These are phyloP conservation scores for Prunus mongolica DNA, from an alignment of 306 rosid genomes.

Conservation along the genomic window DNA sequence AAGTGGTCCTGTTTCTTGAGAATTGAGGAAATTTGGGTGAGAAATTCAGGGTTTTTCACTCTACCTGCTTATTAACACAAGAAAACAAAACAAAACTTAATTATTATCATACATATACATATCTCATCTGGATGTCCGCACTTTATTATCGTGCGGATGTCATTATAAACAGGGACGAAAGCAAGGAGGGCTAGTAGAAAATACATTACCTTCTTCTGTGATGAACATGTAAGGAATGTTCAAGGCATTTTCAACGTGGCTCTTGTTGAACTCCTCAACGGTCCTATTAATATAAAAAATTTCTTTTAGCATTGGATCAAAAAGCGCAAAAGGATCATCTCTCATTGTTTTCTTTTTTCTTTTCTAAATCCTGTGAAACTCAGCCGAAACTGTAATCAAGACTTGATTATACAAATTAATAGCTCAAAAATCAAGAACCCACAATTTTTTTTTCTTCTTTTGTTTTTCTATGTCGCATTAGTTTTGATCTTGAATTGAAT, in stretches of 20 bases:
- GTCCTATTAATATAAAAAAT: conserved; percentile 19
- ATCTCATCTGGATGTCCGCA: too few relatives aligned
- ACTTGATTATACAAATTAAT: too few relatives aligned
- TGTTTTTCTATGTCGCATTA: background rate
- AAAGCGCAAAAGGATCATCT: too few relatives aligned
- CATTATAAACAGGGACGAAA: too few relatives aligned
- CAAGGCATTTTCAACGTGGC: conserved; percentile 38
- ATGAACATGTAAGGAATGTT: conserved; percentile 51
- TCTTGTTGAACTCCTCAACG: conserved; percentile 42
- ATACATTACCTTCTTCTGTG: conserved; percentile 32
- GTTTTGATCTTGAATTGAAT: too few relatives aligned
- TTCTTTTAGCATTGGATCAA: background rate
- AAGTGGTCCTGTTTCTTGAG: conserved; percentile 33
- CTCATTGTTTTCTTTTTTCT: too few relatives aligned
- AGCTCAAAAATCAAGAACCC: too few relatives aligned
- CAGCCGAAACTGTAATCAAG: too few relatives aligned
- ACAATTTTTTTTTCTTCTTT: background rate
- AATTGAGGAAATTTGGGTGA: conserved; percentile 20
- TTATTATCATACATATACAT: background rate
- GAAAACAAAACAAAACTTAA: background rate
- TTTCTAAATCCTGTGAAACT: background rate
- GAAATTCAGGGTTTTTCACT: conserved; percentile 40
- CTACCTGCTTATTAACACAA: conserved; percentile 20
- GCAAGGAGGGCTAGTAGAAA: too few relatives aligned
- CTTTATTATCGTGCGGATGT: too few relatives aligned